Evolutionary conservation across 768 basidiomycete species (phyloP).

Genomic region (Tulasnella sp.): DNA sequence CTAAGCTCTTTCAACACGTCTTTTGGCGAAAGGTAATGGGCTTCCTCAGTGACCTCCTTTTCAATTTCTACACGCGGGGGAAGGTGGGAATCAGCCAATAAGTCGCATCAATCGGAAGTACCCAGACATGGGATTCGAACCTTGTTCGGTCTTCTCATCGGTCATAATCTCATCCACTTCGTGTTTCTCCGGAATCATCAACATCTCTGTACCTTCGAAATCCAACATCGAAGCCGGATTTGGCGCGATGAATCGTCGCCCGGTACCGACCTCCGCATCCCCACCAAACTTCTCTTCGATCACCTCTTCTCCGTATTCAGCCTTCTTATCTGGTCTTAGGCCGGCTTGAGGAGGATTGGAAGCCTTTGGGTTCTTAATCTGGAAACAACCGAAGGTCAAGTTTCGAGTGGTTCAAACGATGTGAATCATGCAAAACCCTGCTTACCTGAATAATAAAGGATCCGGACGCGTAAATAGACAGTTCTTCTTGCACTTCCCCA

Average conservation of each 20-base stretch:
- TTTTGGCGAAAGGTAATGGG: neutral
- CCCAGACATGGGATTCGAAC: neutral
- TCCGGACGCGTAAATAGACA: conserved; percentile 13
- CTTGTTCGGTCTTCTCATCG: conserved; percentile 19
- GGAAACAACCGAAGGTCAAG: neutral
- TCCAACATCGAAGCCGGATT: conserved; percentile 17
- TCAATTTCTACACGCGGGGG: neutral
- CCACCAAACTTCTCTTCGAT: conserved; percentile 20
- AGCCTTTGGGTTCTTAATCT: conserved; percentile 2
- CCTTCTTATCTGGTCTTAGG: neutral
- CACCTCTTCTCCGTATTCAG: conserved; percentile 13
- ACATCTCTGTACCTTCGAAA: conserved; percentile 17
- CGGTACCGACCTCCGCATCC: conserved; percentile 15
- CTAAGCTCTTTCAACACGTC: conserved; percentile 18
- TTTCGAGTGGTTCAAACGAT: no score
- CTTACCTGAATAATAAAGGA: conserved; percentile 19
- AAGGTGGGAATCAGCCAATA: neutral
- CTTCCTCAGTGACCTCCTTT: neutral
- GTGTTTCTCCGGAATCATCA: conserved; percentile 13
- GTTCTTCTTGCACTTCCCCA: conserved; percentile 18
- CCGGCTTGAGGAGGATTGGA: conserved; percentile 11
- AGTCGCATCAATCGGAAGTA: neutral
- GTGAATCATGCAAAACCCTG: neutral
- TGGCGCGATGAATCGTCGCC: conserved; percentile 14
- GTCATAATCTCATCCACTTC: conserved; percentile 6